These are phyloP conservation scores for Microcera coccophila DNA, from an alignment of 2,329 filamentous ascomycete genomes.

Conservation along the genomic window DNA sequence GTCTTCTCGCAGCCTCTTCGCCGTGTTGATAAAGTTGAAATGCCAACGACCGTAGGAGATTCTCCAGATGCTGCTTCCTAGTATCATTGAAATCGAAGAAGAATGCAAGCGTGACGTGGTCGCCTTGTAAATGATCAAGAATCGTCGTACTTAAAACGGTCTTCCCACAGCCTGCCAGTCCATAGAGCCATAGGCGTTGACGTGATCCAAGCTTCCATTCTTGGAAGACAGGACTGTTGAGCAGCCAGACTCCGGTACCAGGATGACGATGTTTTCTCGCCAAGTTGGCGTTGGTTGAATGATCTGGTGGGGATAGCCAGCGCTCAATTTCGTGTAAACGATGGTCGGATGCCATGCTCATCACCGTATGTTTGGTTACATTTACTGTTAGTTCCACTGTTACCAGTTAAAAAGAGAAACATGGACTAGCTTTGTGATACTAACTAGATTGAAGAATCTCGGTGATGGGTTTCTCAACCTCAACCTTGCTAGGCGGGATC, in stretches of 20 bases:
- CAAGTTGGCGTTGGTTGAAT: slow-evolving; percentile 5
- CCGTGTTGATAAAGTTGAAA: slow-evolving; percentile 15
- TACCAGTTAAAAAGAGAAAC: not conserved
- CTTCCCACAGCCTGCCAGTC: slow-evolving; percentile 18
- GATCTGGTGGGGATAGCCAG: slow-evolving; percentile 13
- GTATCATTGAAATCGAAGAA: slow-evolving; percentile 23
- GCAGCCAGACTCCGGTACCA: slow-evolving; percentile 14
- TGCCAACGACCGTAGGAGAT: slow-evolving; percentile 12
- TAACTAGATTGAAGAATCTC: slow-evolving; percentile 7
- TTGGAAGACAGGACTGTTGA: slow-evolving; percentile 5
- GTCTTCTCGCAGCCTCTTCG: fast-evolving
- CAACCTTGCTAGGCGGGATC: slow-evolving; percentile 12
- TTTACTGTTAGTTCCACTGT: not conserved
- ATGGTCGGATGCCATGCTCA: not conserved
- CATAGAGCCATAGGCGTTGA: slow-evolving; percentile 19
- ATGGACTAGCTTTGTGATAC: not conserved
- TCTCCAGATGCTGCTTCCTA: slow-evolving; percentile 14
- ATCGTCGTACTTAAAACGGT: slow-evolving; percentile 14
- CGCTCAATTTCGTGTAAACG: slow-evolving; percentile 2
- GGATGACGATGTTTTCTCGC: slow-evolving; percentile 10
- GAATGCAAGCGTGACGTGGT: slow-evolving; percentile 4
- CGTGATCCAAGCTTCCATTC: slow-evolving; percentile 13
- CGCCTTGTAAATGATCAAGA: slow-evolving; percentile 10
- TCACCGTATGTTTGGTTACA: not conserved
- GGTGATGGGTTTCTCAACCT: slow-evolving; percentile 8